A percentile compares a stretch with the other conserved stretches of the same genome.
Conservation (phyloP, 1,284 basidiomycete species). For the Meripilus lineatus region DNA sequence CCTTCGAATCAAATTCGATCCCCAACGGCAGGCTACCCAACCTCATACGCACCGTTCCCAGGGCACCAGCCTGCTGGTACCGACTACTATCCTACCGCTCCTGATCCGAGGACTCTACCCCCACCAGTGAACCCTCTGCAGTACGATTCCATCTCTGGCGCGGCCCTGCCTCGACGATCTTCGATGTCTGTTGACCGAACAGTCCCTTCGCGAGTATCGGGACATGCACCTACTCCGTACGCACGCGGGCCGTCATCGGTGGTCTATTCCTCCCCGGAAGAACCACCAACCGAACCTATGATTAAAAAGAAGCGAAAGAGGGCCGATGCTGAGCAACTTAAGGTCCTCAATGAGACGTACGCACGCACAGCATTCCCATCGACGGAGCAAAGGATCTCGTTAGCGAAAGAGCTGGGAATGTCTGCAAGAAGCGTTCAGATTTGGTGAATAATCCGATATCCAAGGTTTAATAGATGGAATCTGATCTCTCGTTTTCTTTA, state of each 20-base stretch:
- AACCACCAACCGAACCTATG: slow-evolving; percentile 48
- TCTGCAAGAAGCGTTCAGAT: slow-evolving; percentile 80
- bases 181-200: slow-evolving; percentile 29
- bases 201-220: slow-evolving; percentile 20
- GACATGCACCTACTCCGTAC: slow-evolving; percentile 36
- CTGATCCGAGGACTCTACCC: slow-evolving; percentile 25
- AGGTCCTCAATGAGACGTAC: slow-evolving; percentile 76
- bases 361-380: slow-evolving; percentile 78
- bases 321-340: slow-evolving; percentile 72
- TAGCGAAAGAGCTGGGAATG: slow-evolving; percentile 77
- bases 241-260: slow-evolving; percentile 37
- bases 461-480: not conserved
- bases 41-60: slow-evolving; percentile 19
- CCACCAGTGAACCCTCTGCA: slow-evolving; percentile 29
- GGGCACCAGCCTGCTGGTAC: slow-evolving; percentile 19
- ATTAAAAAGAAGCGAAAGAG: slow-evolving; percentile 85
- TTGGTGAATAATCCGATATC: slow-evolving; percentile 61
- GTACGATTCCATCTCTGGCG: slow-evolving; percentile 21
- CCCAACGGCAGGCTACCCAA: slow-evolving; percentile 19
- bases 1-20: slow-evolving; percentile 23
- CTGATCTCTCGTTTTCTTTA: not conserved
- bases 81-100: slow-evolving; percentile 19
- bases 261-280: slow-evolving; percentile 25
- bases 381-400: slow-evolving; percentile 72
- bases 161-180: slow-evolving; percentile 18